Evolutionary conservation across 495 filamentous ascomycete genomes (phyloP).

Genomic region (Jackrogersella multiformis): DNA sequence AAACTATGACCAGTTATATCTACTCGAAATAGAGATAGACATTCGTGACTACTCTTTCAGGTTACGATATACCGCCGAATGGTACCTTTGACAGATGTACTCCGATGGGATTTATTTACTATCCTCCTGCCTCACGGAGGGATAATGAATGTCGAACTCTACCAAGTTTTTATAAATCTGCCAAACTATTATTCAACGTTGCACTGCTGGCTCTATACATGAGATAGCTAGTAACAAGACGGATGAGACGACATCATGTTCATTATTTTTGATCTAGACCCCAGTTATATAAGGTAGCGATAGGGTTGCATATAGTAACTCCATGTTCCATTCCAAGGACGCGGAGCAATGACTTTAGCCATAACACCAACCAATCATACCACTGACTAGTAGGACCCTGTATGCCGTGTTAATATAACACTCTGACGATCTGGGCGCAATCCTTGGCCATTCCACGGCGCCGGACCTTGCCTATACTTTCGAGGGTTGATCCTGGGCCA

Average conservation of each 20-base stretch:
- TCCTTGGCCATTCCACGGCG: background rate
- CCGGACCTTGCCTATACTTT: conserved; percentile 2
- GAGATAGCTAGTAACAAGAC: background rate
- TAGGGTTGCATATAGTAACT: conserved; percentile 18
- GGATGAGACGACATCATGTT: background rate
- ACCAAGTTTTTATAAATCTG: conserved; percentile 2
- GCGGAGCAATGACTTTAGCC: conserved; percentile 38
- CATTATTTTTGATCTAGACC: conserved; percentile 16
- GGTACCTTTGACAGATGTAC: background rate
- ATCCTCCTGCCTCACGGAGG: background rate
- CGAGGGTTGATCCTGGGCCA: background rate
- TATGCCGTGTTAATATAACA: conserved; percentile 15
- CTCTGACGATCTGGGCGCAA: conserved; percentile 20
- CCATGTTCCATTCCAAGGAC: conserved; percentile 19
- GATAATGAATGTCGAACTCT: background rate
- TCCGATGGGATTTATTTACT: background rate
- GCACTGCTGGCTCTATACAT: conserved; percentile 1
- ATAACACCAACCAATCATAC: conserved; percentile 1
- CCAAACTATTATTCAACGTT: background rate
- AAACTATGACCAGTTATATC: no score
- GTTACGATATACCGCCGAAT: background rate
- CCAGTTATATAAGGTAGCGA: background rate
- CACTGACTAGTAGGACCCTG: conserved; percentile 17
- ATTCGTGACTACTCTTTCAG: background rate
- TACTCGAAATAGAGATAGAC: background rate